A percentile compares a stretch with the other conserved stretches of the same genome.
These are phyloP conservation scores for Epichloe amarillans DNA, from an alignment of 2,329 filamentous ascomycete genomes.

Conservation along the genomic window DNA sequence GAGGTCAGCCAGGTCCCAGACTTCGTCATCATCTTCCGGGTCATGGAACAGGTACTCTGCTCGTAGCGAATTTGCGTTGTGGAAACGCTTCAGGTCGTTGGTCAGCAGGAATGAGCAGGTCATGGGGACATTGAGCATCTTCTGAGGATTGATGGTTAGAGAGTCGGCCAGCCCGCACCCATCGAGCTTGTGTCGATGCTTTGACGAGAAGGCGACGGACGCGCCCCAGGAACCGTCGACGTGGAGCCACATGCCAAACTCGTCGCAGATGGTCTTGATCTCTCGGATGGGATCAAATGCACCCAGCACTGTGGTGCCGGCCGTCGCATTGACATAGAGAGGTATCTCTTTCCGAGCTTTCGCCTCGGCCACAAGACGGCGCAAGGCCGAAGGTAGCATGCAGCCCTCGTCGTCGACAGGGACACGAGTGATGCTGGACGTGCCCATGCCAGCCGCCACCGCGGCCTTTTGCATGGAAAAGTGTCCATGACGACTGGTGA, in stretches of 20 bases:
- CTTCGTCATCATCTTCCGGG: slow-evolving; percentile 35
- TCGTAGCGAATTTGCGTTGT: slow-evolving; percentile 69
- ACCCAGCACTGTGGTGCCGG: slow-evolving; percentile 83
- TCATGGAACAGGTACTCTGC: slow-evolving; percentile 77
- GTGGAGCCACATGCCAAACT: slow-evolving; percentile 74
- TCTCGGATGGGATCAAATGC: slow-evolving; percentile 68
- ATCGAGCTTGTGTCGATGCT: slow-evolving; percentile 47
- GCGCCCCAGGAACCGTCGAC: slow-evolving; percentile 89
- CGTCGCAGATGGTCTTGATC: slow-evolving; percentile 56
- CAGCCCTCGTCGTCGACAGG: slow-evolving; percentile 58
- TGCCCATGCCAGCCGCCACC: slow-evolving; percentile 72
- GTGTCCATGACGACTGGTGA: slow-evolving; percentile 80
- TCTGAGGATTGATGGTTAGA: slow-evolving; percentile 83
- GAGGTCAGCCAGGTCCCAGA: slow-evolving; percentile 83
- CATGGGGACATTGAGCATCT: slow-evolving; percentile 85
- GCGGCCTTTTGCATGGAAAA: slow-evolving; percentile 90
- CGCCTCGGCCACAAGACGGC: slow-evolving; percentile 47
- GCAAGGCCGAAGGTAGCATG: slow-evolving; percentile 55
- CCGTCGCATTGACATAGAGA: slow-evolving; percentile 88
- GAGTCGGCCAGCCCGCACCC: slow-evolving; percentile 66
- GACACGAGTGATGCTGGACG: slow-evolving; percentile 55
- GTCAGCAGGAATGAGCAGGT: slow-evolving; percentile 83
- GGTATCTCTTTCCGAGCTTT: slow-evolving; percentile 59
- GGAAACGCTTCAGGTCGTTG: slow-evolving; percentile 61
- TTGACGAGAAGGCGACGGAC: slow-evolving; percentile 59